Evolutionary conservation across 805 yeast species (phyloP), one percentile per base, ranked within the genome.

Genomic region (Hanseniaspora vineae): DNA sequence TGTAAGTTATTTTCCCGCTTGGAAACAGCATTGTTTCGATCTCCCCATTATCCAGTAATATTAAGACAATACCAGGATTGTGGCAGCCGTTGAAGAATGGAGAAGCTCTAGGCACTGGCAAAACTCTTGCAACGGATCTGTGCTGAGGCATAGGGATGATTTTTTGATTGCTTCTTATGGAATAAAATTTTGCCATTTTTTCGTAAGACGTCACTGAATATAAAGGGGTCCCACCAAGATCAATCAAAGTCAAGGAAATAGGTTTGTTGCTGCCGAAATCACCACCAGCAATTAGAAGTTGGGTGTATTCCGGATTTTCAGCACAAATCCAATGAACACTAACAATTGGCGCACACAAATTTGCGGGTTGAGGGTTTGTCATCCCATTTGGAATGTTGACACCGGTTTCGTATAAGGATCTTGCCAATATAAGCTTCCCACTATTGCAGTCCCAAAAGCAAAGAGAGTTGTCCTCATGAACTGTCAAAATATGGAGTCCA

Each of bases 391-490:
- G 39, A 47, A 44, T 20, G 56, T 85, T 81, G 9, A 87, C 75
- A 47, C 77, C 75, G 2, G 78, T 69, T 45, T 84, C 94, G 51
- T 74, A 73, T 4, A 82, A 51, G 1, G 84, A 74, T 54, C 97
- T 73, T 1, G 96, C 92, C 47, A 80, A 80, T 13, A 92, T 68
- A 42, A 78, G 65, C 14, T 77, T 76, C 0, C 94, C 96, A 35
- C 80, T 80, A 32, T 78, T 72, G 1, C 86, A 83, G 62, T 92
- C 98, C 97, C 97, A 92, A 58, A 92, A 92, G 1, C 78, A 95
- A 35, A 92, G 57, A 0, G 94, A 76, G 47, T 90, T 90, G 58
- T 89, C 96, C 19, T 69, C 79, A 62, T 90, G 94, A 2, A 78
- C 73, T 0, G 96, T 81, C 18, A 84, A 72, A 2, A 86, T 66